Conservation (phyloP, 2,329 filamentous ascomycete species). For the Bretziella fagacearum region DNA sequence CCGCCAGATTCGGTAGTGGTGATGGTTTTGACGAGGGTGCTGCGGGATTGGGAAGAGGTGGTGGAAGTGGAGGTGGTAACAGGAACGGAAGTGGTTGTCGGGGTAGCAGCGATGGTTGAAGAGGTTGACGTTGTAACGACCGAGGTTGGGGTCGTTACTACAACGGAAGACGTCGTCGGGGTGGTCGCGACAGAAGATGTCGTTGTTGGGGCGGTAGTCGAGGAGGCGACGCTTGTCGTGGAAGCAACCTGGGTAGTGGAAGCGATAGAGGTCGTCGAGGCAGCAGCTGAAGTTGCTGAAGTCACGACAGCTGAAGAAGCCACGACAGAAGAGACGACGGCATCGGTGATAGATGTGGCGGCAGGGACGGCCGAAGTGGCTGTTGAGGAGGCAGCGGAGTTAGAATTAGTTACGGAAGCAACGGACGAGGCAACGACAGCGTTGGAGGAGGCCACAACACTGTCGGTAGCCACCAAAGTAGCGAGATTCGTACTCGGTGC, state of each 20-base stretch:
- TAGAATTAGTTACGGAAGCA: conserved; percentile 3
- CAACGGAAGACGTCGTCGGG: conserved; percentile 14
- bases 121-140: conserved; percentile 13
- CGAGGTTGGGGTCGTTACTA: conserved; percentile 6
- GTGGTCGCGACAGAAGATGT: conserved; percentile 9
- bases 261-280: too few species aligned
- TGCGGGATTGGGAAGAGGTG: conserved; percentile 3
- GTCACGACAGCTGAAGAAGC: conserved; percentile 3
- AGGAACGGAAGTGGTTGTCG: conserved; percentile 13
- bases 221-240: too few species aligned
- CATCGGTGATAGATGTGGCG: conserved; percentile 5
- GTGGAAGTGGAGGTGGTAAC: conserved; percentile 9
- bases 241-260: too few species aligned
- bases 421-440: neutral
- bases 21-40: conserved; percentile 17
- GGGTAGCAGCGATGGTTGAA: conserved; percentile 11
- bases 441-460: conserved; percentile 7
- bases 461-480: conserved; percentile 3
- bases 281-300: conserved; percentile 5
- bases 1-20: conserved; percentile 16
- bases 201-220: too few species aligned
- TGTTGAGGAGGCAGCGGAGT: conserved; percentile 10
- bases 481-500: neutral
- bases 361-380: conserved; percentile 13
- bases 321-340: neutral